Evolutionary conservation across 2,329 filamentous ascomycete genomes (phyloP), one percentile per base, ranked within the genome.

Genomic region (Ceratocystis diversiconidia): DNA sequence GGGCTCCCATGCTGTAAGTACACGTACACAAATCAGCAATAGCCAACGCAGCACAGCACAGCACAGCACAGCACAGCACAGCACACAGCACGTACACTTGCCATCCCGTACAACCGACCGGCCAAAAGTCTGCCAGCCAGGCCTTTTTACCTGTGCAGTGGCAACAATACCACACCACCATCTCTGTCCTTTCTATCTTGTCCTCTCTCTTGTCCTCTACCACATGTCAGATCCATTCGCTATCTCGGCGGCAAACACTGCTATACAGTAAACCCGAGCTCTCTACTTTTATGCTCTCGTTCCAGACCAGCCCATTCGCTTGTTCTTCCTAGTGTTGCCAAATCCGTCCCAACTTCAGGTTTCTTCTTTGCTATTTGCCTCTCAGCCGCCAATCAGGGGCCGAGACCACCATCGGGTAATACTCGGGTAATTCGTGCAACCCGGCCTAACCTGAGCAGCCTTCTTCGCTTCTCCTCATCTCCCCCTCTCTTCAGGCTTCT

Each of bases 341-440:
- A 55, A 17, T 22, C 52, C 52, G 52, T 28, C 52, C 52, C n/a
- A 55, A 28, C 19, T 28, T 25, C n/a, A 15, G 50, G 19, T n/a
- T 6, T 17, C 15, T 22, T n/a, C 17, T 52, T n/a, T 22, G 48
- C 7, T 22, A 52, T 25, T 52, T 52, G n/a, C n/a, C 48, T 25
- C 22, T 12, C 52, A 19, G 52, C 52, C 52, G 52, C 52, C 52
- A 57, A 57, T 57, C 52, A 57, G 52, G 52, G 52, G 52, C 52
- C 52, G 28, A n/a, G 48, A 17, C 28, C 12, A 5, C 28, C 6
- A 2, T 2, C 28, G 52, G 22, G 22, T n/a, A 30, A 57, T 57
- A 25, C 12, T 12, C 28, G 52, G 52, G 10, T 19, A 32, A 57
- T 30, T 6, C 28, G 15, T 30, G n/a, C 52, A 50, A n/a, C 48